Base-by-base conservation (phyloP, 2,329 filamentous ascomycete species). In the Talaromyces sp. region DNA sequence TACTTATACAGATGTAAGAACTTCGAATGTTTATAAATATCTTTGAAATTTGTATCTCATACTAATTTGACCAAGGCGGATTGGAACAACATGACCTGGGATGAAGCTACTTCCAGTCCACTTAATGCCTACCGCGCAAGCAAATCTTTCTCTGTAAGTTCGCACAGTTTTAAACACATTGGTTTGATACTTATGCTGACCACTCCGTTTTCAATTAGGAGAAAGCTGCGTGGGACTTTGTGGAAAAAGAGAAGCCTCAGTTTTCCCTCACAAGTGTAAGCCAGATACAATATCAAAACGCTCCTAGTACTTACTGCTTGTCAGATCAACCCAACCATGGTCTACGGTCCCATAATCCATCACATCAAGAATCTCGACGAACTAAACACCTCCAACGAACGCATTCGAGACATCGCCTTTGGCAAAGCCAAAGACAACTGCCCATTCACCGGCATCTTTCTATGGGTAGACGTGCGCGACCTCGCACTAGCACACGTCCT, bases 311-410 rank as follows among this genome's bases (percentile, higher is more conserved):
- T 27, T 52, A 27, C 35, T 26, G 52, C 46, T 82, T 82, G 8
- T n/a, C 26, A 60, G 12, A 82, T 88, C 64, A 83, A 82, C 67
- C 81, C 82, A 35, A 84, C 85, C 0, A 79, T 83, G 62, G 83
- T 85, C 0, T 82, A 86, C 21, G 86, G 86, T 0, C 85, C 86
- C 0, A 72, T 87, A 14, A 78, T 83, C 32, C 81, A 87, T 64
- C 82, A 83, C 62, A 79, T 90, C 0, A 79, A 83, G 56, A 79
- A 75, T 19, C 76, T 88, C 0, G 80, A 82, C 24, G 76, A 73
- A 1, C 75, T 91, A 54, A 91, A 91, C 74, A 88, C 86, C 1
- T 89, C 86, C 31, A 90, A 90, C 72, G 80, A 86, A 64, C 82
- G 85, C 35, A 82, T 90, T 61, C 77, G 83, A 3, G 81, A 86